These are phyloP conservation scores for Cladorrhinum sp. DNA, from an alignment of 2,329 filamentous ascomycete species.

Conservation along the genomic window DNA sequence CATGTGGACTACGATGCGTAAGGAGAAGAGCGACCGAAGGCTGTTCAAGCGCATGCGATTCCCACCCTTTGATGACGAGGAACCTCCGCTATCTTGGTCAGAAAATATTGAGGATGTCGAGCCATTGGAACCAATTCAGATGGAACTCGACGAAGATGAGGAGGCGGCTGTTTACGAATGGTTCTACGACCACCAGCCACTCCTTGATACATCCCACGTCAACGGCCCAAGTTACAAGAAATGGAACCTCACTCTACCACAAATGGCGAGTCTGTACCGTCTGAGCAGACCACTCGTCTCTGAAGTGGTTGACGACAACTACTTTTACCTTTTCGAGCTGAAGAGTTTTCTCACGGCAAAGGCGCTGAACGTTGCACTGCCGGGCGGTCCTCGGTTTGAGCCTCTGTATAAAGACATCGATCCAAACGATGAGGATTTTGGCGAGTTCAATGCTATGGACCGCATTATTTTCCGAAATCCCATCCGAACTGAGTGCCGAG, in stretches of 20 bases:
- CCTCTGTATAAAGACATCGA: slow-evolving; percentile 98
- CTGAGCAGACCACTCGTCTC: slow-evolving; percentile 87
- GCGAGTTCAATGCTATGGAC: slow-evolving; percentile 98
- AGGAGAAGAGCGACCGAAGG: slow-evolving; percentile 92
- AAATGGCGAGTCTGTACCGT: slow-evolving; percentile 94
- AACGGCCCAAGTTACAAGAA: slow-evolving; percentile 95
- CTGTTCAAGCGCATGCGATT: slow-evolving; percentile 99
- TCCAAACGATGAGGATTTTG: slow-evolving; percentile 98
- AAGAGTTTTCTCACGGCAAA: slow-evolving; percentile 96
- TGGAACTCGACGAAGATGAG: slow-evolving; percentile 94
- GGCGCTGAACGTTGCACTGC: slow-evolving; percentile 92
- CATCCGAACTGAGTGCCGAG: slow-evolving; percentile 91
- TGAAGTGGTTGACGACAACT: slow-evolving; percentile 92
- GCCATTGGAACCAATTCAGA: slow-evolving; percentile 93
- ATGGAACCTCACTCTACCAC: slow-evolving; percentile 89
- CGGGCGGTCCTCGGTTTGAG: slow-evolving; percentile 95
- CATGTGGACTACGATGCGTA: slow-evolving; percentile 98
- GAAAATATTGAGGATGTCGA: slow-evolving; percentile 99
- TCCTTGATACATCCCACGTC: slow-evolving; percentile 88
- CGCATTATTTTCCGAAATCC: slow-evolving; percentile 97
- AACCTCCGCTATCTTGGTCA: slow-evolving; percentile 94
- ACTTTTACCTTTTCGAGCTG: slow-evolving; percentile 95
- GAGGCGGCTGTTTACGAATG: slow-evolving; percentile 90
- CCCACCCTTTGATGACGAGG: slow-evolving; percentile 96
- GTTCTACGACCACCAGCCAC: slow-evolving; percentile 93